phyloP scores from a whole-genome alignment of 2,329 filamentous ascomycete species.

The Lachnellula suecica region DNA sequence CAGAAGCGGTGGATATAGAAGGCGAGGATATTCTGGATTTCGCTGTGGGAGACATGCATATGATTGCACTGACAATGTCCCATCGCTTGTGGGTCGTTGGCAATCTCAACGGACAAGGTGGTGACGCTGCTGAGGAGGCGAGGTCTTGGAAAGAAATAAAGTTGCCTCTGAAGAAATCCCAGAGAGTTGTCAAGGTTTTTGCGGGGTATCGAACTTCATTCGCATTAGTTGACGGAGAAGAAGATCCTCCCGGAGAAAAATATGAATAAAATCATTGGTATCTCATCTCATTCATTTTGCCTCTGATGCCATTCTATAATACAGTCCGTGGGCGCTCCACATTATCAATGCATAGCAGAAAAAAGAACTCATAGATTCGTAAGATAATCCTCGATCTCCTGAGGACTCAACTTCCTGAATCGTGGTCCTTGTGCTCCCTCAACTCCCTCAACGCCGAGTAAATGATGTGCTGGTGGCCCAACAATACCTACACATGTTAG shows the following conservation, averaged over 20 bases:
- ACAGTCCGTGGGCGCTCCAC: slow-evolving; percentile 28
- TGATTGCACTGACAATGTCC: slow-evolving; percentile 52
- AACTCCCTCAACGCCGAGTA: slow-evolving; percentile 88
- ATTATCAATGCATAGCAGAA: slow-evolving; percentile 21
- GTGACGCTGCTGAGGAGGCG: slow-evolving; percentile 34
- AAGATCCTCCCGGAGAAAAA: background rate
- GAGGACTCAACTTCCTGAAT: slow-evolving; percentile 92
- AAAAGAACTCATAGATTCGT: slow-evolving; percentile 74
- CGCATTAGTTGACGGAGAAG: slow-evolving; percentile 23
- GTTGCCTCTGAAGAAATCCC: slow-evolving; percentile 18
- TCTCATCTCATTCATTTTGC: slow-evolving; percentile 31
- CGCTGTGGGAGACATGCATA: slow-evolving; percentile 57
- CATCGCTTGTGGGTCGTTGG: slow-evolving; percentile 55
- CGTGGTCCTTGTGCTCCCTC: slow-evolving; percentile 81
- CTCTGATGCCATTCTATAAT: slow-evolving; percentile 37
- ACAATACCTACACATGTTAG: slow-evolving; percentile 71
- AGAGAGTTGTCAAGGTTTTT: slow-evolving; percentile 26
- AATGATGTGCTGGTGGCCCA: slow-evolving; percentile 87
- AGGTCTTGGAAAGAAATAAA: slow-evolving; percentile 26
- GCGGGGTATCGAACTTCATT: slow-evolving; percentile 34
- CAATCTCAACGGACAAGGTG: slow-evolving; percentile 60
- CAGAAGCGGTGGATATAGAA: slow-evolving; percentile 34
- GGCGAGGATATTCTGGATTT: slow-evolving; percentile 55
- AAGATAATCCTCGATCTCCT: slow-evolving; percentile 99
- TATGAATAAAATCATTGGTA: slow-evolving; percentile 19